Percentiles rank a stretch among this genome's conserved stretches.
Evolutionary conservation across 2,329 filamentous ascomycete genomes (phyloP).

Genomic region (Colletotrichum agaves): DNA sequence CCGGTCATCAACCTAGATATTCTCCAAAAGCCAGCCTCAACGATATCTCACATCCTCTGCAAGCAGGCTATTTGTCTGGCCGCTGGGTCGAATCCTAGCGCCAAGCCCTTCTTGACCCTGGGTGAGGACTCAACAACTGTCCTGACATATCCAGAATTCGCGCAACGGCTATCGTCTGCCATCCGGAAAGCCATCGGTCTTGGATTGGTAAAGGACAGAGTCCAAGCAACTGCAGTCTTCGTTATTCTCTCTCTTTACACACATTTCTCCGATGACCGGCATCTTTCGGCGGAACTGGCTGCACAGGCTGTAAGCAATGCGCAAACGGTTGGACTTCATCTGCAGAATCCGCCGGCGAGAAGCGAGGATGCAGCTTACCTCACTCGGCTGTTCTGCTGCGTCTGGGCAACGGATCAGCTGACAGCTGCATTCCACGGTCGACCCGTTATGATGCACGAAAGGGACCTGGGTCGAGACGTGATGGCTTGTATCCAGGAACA

Average conservation of each 20-base stretch:
- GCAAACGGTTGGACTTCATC: conserved; percentile 42
- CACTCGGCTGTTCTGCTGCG: conserved; percentile 41
- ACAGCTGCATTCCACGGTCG: conserved; percentile 41
- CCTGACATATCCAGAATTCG: conserved; percentile 33
- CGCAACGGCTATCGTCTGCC: conserved; percentile 28
- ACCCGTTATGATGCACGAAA: conserved; percentile 41
- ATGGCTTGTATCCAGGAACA: conserved; percentile 39
- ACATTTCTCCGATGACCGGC: conserved; percentile 34
- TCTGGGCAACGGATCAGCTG: conserved; percentile 41
- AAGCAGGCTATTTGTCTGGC: conserved; percentile 40
- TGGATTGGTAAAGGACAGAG: conserved; percentile 27
- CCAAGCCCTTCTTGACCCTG: conserved; percentile 37
- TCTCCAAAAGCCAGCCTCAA: conserved; percentile 37
- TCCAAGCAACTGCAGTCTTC: conserved; percentile 45
- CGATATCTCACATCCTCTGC: conserved; percentile 37
- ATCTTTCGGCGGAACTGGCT: conserved; percentile 37
- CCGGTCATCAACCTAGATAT: conserved; percentile 39
- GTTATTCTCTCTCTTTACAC: conserved; percentile 45
- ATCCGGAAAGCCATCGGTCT: conserved; percentile 33
- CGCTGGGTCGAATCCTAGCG: conserved; percentile 39
- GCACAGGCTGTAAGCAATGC: conserved; percentile 41
- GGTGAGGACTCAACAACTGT: conserved; percentile 16
- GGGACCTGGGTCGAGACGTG: conserved; percentile 40
- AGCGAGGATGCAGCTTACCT: conserved; percentile 32
- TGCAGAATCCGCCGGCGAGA: conserved; percentile 40